Percentiles rank a stretch among this genome's conserved stretches.
These are phyloP conservation scores for Trichoderma oligosporum DNA, from an alignment of 2,329 filamentous ascomycete species.

Conservation along the genomic window DNA sequence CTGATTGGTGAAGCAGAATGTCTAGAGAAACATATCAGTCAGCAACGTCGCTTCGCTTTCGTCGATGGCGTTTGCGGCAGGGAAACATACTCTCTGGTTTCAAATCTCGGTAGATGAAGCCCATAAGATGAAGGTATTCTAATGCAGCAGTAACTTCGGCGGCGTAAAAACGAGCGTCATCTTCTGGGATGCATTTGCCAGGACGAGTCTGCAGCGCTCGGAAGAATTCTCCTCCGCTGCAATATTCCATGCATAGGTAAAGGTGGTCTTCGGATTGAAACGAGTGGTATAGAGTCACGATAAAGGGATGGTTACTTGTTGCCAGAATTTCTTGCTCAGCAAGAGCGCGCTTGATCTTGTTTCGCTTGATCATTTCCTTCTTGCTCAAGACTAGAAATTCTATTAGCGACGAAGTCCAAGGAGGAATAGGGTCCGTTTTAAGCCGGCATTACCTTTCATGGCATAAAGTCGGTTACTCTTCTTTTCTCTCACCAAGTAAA, in stretches of 20 bases:
- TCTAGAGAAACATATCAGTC: conserved; percentile 49
- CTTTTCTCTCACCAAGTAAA: conserved; percentile 96
- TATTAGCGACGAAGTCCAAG: not conserved
- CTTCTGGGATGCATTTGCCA: conserved; percentile 95
- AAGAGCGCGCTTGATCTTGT: conserved; percentile 98
- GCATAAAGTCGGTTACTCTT: conserved; percentile 93
- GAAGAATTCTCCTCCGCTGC: conserved; percentile 98
- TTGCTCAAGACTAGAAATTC: conserved; percentile 77
- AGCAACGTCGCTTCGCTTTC: not conserved
- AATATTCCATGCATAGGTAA: conserved; percentile 99
- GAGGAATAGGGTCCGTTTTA: not conserved
- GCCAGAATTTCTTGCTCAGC: conserved; percentile 97
- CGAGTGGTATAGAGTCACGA: conserved; percentile 96
- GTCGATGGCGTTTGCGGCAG: not conserved
- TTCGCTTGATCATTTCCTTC: conserved; percentile 99
- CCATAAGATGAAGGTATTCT: conserved; percentile 97
- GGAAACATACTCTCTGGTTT: conserved; percentile 86
- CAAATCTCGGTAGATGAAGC: conserved; percentile 96
- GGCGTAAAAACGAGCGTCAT: conserved; percentile 94
- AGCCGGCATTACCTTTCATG: conserved; percentile 76
- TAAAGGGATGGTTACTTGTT: conserved; percentile 98
- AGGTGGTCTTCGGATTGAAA: conserved; percentile 99
- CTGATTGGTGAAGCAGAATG: conserved; percentile 96
- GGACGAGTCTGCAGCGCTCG: conserved; percentile 91
- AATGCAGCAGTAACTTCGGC: conserved; percentile 94